Base-by-base conservation (phyloP, 345 rosid genomes). In the Draba incana region DNA sequence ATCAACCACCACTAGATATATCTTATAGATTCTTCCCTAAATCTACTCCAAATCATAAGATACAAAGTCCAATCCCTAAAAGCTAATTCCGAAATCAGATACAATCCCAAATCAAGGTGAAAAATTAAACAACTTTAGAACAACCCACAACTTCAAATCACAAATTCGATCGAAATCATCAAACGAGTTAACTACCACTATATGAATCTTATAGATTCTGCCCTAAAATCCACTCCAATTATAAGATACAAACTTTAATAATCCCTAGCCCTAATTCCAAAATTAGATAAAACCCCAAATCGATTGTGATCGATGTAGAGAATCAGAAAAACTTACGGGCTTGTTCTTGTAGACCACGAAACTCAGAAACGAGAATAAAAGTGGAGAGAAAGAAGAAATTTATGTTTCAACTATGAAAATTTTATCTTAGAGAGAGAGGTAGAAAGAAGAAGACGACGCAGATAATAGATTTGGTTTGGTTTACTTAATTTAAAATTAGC, bases 281-380 rank as follows among this genome's bases (percentile, higher is more conserved):
- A 63, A 68, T 46, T 23, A 8, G 30, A 64, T 47, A 31, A 12
- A 4, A n/a, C n/a, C 43, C 27, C n/a, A 67, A 74, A 49, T 52
- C 68, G 5, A 67, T 52, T n/a, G 39, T 28, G 51, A 62, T 59
- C 31, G 4, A 16, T 5, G 4, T 25, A 45, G 47, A 13, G 42
- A 78, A 10, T 5, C 0, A 8, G 6, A 1, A 1, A 51, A 33
- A 82, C 95, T 28, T 82, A 91, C 98, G 96, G 13, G 99, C 99
- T 69, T 89, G 90, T 71, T 89, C 92, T 79, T 94, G 98, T 57
- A 94, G 96, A 33, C 72, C 85, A 13, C 98, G 96, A 62, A 94
- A 94, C 84, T 94, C 99, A 25, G 81, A 75, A 51, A n/a, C n/a
- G n/a, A n/a, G n/a, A n/a, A n/a, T n/a, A n/a, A n/a, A n/a, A n/a